Evolutionary conservation across 768 basidiomycete genomes (phyloP), one percentile per base, ranked within the genome.

Genomic region (Leccinum olivaceopallidum): DNA sequence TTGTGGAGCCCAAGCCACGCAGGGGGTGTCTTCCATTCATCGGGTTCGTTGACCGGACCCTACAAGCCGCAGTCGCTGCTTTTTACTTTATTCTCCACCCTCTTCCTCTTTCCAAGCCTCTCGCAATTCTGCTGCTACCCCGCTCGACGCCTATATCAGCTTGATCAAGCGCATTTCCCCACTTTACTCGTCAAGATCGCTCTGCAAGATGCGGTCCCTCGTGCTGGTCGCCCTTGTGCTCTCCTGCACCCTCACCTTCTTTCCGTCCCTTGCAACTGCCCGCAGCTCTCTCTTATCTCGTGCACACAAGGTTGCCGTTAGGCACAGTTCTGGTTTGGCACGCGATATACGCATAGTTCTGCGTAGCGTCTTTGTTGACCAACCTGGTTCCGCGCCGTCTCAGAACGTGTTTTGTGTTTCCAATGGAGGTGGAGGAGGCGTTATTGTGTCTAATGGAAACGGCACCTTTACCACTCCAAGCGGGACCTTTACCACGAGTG

Each of bases 311-410:
- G 76, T 78, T 60, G 87, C 88, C 32, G 70, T 81, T 49, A 80
- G 78, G 58, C 83, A 83, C 59, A 90, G 87, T 47, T 80, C 82
- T 52, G 80, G 73, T 57, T 77, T 92, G 30, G 87, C 89, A 18
- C 80, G 80, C 58, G 90, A 92, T 71, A 78, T 92, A 58, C 86
- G 89, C 30, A 67, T 85, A 36, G 87, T 86, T 13, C 85, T 92
- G 67, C 75, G 80, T 22, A 78, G 81, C 24, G 74, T 87, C 26
- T 76, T 87, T 12, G 74, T 80, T 32, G 70, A 80, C 14, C 79
- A 83, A 57, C 77, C 75, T 8, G 70, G 64, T 51, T 60, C 68
- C 36, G 61, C 60, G 6, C 67, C 70, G 24, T 58, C 67, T n/a
- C 70, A 70, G 53, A 70, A 71, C 20, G 74, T 74, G 20, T 80